Conservation (phyloP, 2,329 filamentous ascomycete genomes). For the Ceratocystis diversiconidia region DNA sequence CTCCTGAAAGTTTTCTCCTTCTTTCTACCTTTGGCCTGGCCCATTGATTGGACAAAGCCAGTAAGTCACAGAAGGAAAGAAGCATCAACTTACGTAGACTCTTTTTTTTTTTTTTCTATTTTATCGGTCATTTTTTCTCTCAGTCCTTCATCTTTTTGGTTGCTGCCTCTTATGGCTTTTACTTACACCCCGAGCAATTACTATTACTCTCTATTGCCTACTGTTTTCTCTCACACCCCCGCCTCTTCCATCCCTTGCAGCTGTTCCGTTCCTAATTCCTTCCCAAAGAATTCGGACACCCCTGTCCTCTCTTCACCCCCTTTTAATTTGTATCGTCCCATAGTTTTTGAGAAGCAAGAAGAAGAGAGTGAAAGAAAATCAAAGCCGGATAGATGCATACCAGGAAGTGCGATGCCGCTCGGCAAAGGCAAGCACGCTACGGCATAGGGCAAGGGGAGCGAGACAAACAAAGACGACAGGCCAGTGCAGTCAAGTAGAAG, state of each 20-base stretch:
- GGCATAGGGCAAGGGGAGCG: not conserved
- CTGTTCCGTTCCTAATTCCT: not conserved
- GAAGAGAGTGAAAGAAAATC: not conserved
- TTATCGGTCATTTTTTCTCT: not conserved
- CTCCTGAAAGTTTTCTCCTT: not conserved
- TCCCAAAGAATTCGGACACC: not conserved
- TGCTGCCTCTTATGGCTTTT: not conserved
- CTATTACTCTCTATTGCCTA: not conserved
- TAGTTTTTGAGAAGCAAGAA: not conserved
- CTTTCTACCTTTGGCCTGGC: not conserved
- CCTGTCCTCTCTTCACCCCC: not conserved
- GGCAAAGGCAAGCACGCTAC: not conserved
- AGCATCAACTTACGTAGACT: conserved; percentile 1
- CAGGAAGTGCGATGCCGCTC: not conserved
- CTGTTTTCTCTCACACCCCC: not conserved
- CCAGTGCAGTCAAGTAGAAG: not conserved
- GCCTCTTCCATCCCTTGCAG: not conserved
- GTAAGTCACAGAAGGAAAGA: not conserved
- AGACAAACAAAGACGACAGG: not conserved
- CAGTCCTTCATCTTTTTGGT: not conserved
- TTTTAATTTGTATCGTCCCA: not conserved
- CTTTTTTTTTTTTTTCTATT: not conserved
- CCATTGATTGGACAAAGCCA: not conserved
- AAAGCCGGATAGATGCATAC: not conserved
- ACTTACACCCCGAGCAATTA: not conserved